Conservation (phyloP, 2,329 filamentous ascomycete species). For the Lecanicillium sp. region DNA sequence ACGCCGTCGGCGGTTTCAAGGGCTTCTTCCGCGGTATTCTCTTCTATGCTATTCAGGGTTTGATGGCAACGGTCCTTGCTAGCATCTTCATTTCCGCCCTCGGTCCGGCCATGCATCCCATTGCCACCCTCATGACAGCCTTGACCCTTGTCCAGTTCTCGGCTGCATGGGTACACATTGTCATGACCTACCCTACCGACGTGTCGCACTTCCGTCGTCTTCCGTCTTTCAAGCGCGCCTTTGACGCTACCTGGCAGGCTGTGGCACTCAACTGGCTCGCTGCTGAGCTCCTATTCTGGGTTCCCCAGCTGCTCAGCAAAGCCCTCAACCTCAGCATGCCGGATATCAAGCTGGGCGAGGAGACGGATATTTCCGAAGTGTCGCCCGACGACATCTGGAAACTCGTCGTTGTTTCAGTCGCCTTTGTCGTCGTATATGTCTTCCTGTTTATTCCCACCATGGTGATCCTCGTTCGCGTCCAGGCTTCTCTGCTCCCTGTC, state of each 20-base stretch:
- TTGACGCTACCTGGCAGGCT: constrained; percentile 61
- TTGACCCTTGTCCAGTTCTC: constrained; percentile 59
- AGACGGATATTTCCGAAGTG: constrained; percentile 23
- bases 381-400: constrained; percentile 35
- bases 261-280: constrained; percentile 55
- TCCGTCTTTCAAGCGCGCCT: constrained; percentile 53
- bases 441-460: constrained; percentile 66
- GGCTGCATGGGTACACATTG: constrained; percentile 76
- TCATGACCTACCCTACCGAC: constrained; percentile 62
- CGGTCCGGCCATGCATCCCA: constrained; percentile 22
- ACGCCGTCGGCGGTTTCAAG: constrained; percentile 52
- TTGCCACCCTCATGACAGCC: constrained; percentile 48
- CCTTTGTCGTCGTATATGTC: constrained; percentile 43
- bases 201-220: constrained; percentile 62
- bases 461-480: constrained; percentile 72
- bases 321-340: constrained; percentile 36
- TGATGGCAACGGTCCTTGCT: constrained; percentile 28
- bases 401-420: constrained; percentile 32
- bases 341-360: constrained; percentile 24
- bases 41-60: constrained; percentile 33
- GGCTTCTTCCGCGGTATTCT: constrained; percentile 63
- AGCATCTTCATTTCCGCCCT: constrained; percentile 31
- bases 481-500: constrained; percentile 77
- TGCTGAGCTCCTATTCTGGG: constrained; percentile 36
- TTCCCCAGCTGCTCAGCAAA: constrained; percentile 35